A percentile compares a stretch with the other conserved stretches of the same genome.
Conservation (phyloP, 805 yeast genomes). For the Candida yuanshanica region DNA sequence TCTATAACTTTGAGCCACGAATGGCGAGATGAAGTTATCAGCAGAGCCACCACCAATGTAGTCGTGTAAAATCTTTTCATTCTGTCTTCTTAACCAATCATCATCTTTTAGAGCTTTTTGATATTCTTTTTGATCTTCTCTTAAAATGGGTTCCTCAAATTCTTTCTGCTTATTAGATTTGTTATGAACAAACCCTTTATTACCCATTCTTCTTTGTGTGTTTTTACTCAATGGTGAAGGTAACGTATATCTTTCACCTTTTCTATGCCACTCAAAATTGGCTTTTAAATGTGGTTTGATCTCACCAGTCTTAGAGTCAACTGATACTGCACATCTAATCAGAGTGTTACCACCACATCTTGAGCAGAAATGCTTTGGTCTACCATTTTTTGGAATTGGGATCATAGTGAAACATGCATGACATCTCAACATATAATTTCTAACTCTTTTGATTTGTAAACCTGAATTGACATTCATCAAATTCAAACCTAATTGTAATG, state of each 20-base stretch:
- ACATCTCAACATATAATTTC: slow-evolving; percentile 93
- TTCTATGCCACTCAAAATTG: slow-evolving; percentile 88
- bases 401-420: slow-evolving; percentile 90
- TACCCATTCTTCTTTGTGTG: slow-evolving; percentile 65
- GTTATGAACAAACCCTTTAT: slow-evolving; percentile 73
- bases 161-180: slow-evolving; percentile 51
- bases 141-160: slow-evolving; percentile 47
- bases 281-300: slow-evolving; percentile 83
- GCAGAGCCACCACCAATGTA: slow-evolving; percentile 97
- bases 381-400: slow-evolving; percentile 72
- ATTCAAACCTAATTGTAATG: slow-evolving; percentile 84
- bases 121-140: slow-evolving; percentile 95
- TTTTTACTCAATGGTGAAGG: slow-evolving; percentile 86
- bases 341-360: slow-evolving; percentile 93
- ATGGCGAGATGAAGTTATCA: slow-evolving; percentile 84
- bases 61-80: slow-evolving; percentile 77
- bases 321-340: slow-evolving; percentile 84
- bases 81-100: slow-evolving; percentile 78
- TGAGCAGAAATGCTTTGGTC: slow-evolving; percentile 85
- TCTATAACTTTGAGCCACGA: slow-evolving; percentile 57
- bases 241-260: slow-evolving; percentile 77
- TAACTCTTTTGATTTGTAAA: slow-evolving; percentile 71
- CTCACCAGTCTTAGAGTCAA: slow-evolving; percentile 72
- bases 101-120: slow-evolving; percentile 82
- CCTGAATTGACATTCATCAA: slow-evolving; percentile 84